Base-by-base conservation (phyloP, 2,329 filamentous ascomycete genomes). In the Monosporascus sp. region DNA sequence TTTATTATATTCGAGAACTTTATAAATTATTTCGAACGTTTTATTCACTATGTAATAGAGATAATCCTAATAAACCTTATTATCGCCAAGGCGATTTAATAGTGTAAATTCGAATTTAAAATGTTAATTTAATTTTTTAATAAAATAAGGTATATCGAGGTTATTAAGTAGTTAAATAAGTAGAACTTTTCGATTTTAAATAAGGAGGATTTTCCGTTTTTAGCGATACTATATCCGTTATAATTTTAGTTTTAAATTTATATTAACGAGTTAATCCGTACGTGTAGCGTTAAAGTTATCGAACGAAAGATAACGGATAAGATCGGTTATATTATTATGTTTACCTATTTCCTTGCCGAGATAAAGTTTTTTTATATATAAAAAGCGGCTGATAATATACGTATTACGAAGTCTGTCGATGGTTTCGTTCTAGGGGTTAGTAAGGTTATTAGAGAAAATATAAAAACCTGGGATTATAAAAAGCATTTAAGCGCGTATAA, bases 291-390 rank as follows among this genome's bases (percentile, higher is more conserved):
- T 61, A 94, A 97, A 75, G 94, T 94, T 16, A 94, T 94, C 14
- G 94, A 99, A 81, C 88, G 94, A 64, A 84, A 81, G 69, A 99
- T 99, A 94, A 97, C 93, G 1, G 94, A 99, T 71, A 88, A 87
- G 64, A 96, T 99, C 79, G 94, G 95, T 84, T 79, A 84, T 52
- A 94, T 94, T 58, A 96, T 99, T 72, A 90, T 97, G 78, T 81
- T 97, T 43, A 97, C 93, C 3, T 93, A 97, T 75, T 99, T 99
- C 84, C 94, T 94, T 19, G 86, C 86, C 55, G 91, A 93, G 76
- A 96, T 99, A 81, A 99, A 99, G 81, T 89, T 94, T 1, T 99
- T 99, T 73, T 99, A 99, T 82, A 99, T 99, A 94, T 87, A 92
- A 75, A 92, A 88, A 74, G 94, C 93, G 64, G 78, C 80, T 45